Conservation (phyloP, 306 rosid species). For the Arachis hypogaea region DNA sequence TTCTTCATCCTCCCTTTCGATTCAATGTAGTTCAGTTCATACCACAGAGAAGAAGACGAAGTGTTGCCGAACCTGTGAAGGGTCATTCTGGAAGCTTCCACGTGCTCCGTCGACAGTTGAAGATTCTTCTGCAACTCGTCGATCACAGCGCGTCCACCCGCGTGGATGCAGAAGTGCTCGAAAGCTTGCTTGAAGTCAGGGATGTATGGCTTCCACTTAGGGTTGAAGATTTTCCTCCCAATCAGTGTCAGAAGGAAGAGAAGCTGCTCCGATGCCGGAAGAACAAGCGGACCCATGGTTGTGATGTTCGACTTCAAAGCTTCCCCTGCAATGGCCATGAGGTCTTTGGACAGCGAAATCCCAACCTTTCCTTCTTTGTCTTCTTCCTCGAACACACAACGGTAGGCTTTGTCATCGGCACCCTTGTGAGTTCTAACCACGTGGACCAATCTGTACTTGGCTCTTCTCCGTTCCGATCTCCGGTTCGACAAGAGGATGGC, state of each 20-base stretch:
- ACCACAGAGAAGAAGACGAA: conserved; percentile 95
- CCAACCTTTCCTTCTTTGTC: conserved; percentile 91
- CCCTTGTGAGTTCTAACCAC: conserved; percentile 90
- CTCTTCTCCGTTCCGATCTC: conserved; percentile 51
- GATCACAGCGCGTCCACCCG: conserved; percentile 91
- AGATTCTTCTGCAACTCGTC: conserved; percentile 94
- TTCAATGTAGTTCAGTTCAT: conserved; percentile 78
- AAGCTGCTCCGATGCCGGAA: conserved; percentile 93
- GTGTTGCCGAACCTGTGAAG: conserved; percentile 91
- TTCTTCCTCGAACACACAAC: conserved; percentile 83
- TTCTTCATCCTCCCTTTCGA: conserved; percentile 89
- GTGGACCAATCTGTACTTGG: conserved; percentile 78
- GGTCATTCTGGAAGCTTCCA: conserved; percentile 95
- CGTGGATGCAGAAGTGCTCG: conserved; percentile 96
- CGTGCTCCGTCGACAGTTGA: conserved; percentile 85
- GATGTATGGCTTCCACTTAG: conserved; percentile 94
- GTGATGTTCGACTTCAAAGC: conserved; percentile 92
- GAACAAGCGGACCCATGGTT: conserved; percentile 90
- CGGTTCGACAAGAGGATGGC: conserved; percentile 79
- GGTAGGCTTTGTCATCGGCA: conserved; percentile 73
- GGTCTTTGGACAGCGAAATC: conserved; percentile 74
- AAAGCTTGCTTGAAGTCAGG: conserved; percentile 94
- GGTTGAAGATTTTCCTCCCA: conserved; percentile 79
- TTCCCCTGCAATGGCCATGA: conserved; percentile 98
- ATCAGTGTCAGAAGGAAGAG: conserved; percentile 74